These are phyloP conservation scores for Botrytis sinoallii DNA, from an alignment of 2,329 filamentous ascomycete species.

Conservation along the genomic window DNA sequence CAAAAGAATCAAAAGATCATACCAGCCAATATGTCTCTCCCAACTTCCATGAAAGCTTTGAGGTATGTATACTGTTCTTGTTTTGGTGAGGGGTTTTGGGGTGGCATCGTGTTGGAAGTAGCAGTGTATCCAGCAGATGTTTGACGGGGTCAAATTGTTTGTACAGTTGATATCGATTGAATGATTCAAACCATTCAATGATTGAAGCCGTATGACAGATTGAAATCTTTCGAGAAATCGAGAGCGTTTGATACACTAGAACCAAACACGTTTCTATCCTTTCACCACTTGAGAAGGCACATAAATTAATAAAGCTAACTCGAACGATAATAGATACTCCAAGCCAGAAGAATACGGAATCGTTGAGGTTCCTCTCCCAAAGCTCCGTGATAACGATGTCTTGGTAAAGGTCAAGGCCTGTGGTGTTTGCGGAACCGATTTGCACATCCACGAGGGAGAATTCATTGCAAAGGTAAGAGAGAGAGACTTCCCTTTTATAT, in stretches of 20 bases:
- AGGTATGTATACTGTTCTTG: slow-evolving; percentile 43
- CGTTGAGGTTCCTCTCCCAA: slow-evolving; percentile 59
- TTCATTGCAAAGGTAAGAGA: slow-evolving; percentile 53
- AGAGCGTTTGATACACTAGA: background rate
- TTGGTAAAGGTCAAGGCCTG: slow-evolving; percentile 65
- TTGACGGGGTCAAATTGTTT: background rate
- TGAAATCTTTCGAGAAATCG: background rate
- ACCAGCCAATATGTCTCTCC: slow-evolving; percentile 40
- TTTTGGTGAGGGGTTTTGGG: background rate
- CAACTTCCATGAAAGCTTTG: slow-evolving; percentile 55
- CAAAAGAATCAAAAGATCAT: slow-evolving; percentile 8
- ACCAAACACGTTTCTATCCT: background rate
- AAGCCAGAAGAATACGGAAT: slow-evolving; percentile 60
- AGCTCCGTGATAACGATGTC: slow-evolving; percentile 33
- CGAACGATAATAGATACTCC: slow-evolving; percentile 47
- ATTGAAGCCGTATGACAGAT: background rate
- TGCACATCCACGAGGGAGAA: slow-evolving; percentile 66
- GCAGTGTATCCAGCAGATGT: background rate
- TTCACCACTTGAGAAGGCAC: background rate
- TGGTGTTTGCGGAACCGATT: slow-evolving; percentile 50
- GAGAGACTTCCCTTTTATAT: slow-evolving; percentile 24
- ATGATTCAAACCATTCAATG: background rate
- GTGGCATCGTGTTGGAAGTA: background rate
- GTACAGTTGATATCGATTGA: background rate
- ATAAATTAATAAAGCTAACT: background rate